phyloP scores from a whole-genome alignment of 805 yeast genomes.

The Kuraishia cidri region DNA sequence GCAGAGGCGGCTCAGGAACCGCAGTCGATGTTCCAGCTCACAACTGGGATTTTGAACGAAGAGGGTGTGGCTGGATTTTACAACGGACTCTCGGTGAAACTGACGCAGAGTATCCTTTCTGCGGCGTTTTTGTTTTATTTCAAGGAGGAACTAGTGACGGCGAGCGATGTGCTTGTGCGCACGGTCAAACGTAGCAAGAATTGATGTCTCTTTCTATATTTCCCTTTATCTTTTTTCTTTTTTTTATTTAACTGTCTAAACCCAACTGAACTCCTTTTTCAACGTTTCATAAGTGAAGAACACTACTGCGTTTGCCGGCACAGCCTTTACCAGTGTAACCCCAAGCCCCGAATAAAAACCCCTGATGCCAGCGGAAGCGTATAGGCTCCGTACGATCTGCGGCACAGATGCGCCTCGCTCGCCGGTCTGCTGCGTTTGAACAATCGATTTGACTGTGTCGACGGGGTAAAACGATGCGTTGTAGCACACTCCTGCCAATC shows the following conservation, averaged over 20 bases:
- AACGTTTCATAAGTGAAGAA: constrained; percentile 71
- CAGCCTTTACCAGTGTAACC: constrained; percentile 70
- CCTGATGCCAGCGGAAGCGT: constrained; percentile 46
- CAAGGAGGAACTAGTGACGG: constrained; percentile 71
- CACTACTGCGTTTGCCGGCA: constrained; percentile 86
- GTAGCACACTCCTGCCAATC: constrained; percentile 76
- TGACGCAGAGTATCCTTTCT: constrained; percentile 76
- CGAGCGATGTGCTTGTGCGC: constrained; percentile 46
- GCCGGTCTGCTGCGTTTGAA: constrained; percentile 58
- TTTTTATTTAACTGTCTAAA: neutral
- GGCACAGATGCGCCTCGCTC: constrained; percentile 12
- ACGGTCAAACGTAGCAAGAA: too few relatives aligned
- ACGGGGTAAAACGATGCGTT: constrained; percentile 80
- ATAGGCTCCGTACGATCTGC: constrained; percentile 29
- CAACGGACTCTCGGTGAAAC: constrained; percentile 72
- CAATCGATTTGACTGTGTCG: constrained; percentile 81
- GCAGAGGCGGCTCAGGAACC: constrained; percentile 13
- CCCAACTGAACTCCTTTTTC: constrained; percentile 27
- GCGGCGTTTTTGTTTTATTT: constrained; percentile 88
- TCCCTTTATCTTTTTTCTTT: neutral
- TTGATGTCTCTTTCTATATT: neutral
- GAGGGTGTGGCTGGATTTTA: constrained; percentile 78
- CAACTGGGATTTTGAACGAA: constrained; percentile 47
- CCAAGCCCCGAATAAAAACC: constrained; percentile 83
- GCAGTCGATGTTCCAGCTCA: constrained; percentile 35